Percentiles rank a stretch among this genome's conserved stretches.
Conservation (phyloP, 805 yeast species). For the Metschnikowia anglica region DNA sequence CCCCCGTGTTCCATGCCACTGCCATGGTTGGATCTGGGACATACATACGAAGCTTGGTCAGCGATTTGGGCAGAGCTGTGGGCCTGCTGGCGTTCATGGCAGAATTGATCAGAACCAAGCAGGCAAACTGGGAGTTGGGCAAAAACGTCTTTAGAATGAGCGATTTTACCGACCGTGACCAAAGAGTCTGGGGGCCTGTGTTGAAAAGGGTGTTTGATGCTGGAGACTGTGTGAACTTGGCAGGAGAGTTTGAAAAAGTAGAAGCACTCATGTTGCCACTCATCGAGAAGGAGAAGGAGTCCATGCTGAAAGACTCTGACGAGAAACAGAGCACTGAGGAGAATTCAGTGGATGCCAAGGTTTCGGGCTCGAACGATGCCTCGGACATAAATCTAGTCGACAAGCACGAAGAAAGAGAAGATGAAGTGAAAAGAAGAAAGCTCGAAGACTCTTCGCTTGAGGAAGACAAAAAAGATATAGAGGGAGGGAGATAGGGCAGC, state of each 20-base stretch:
- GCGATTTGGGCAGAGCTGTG: constrained; percentile 83
- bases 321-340: not conserved
- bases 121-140: constrained; percentile 81
- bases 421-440: constrained; percentile 5
- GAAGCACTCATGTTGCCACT: constrained; percentile 2
- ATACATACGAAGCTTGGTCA: constrained; percentile 82
- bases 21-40: constrained; percentile 93
- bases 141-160: constrained; percentile 64
- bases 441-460: not conserved
- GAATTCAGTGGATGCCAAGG: not conserved
- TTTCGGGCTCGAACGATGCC: no score
- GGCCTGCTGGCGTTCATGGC: constrained; percentile 88
- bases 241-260: constrained; percentile 20
- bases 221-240: constrained; percentile 29
- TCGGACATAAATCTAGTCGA: not conserved
- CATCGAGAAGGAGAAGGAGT: constrained; percentile 1
- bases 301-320: not conserved
- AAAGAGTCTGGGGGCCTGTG: constrained; percentile 69
- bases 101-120: constrained; percentile 66
- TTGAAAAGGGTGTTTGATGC: constrained; percentile 51
- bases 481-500: not conserved
- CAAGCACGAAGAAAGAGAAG: not conserved
- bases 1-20: constrained; percentile 70
- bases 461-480: no score
- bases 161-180: constrained; percentile 62